Evolutionary conservation across 371 early-diverging fungal genomes (phyloP).

Genomic region (Homolaphlyctis polyrhiza): DNA sequence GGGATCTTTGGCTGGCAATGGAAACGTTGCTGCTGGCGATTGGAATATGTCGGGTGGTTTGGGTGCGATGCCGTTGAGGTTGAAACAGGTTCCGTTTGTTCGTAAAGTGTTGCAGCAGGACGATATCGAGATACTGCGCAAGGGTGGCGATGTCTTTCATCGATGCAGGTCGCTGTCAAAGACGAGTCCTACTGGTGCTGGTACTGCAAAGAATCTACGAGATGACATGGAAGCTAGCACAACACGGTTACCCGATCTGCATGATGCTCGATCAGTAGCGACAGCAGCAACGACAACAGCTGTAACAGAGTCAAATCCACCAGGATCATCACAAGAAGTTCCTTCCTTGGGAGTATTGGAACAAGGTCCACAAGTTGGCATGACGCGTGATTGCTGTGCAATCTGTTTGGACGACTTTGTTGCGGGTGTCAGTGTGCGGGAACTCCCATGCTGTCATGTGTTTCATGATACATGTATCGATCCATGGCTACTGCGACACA

Average conservation of each 20-base stretch:
- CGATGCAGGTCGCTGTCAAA: no score
- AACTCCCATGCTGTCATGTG: constrained; percentile 37
- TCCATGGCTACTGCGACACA: constrained; percentile 42
- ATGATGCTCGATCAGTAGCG: neutral
- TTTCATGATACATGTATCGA: constrained; percentile 42
- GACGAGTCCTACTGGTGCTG: no score
- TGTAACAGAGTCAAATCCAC: neutral
- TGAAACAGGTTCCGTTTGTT: neutral
- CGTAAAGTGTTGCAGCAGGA: neutral
- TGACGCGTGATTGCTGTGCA: constrained; percentile 27
- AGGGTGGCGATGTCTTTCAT: no score
- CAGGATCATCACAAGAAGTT: neutral
- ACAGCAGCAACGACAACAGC: neutral
- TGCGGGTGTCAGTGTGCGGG: constrained; percentile 26
- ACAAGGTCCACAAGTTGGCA: no score
- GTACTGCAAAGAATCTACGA: no score
- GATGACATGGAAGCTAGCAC: no score
- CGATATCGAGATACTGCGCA: constrained; percentile 1
- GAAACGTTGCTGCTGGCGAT: no score
- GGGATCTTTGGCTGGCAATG: no score
- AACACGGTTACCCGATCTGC: no score
- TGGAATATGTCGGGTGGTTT: no score
- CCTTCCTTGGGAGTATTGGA: no score
- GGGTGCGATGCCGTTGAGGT: no score
- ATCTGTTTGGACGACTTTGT: constrained; percentile 44